Evolutionary conservation across 306 rosid species (phyloP).

Genomic region (Senna siamea): DNA sequence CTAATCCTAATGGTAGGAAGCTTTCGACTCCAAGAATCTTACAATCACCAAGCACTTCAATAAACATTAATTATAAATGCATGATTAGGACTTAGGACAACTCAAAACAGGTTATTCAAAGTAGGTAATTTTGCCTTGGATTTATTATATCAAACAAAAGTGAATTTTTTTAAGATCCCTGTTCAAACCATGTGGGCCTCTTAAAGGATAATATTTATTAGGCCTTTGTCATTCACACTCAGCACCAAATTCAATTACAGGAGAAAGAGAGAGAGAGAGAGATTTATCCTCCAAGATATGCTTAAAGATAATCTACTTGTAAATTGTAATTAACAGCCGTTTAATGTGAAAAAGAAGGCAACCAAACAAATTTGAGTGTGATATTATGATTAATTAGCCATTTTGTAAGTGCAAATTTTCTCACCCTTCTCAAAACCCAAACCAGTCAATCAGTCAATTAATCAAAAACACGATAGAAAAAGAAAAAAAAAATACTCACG

Average conservation of each 20-base stretch:
- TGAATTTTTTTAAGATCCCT: not conserved
- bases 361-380: conserved; percentile 7
- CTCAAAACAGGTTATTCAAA: conserved; percentile 11
- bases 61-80: not conserved
- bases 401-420: not conserved
- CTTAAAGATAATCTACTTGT: conserved; percentile 11
- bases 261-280: not conserved
- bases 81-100: conserved; percentile 29
- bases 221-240: not conserved
- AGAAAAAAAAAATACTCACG: conserved; percentile 1
- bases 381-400: not conserved
- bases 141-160: conserved; percentile 2
- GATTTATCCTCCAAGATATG: not conserved
- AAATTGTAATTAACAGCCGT: not conserved
- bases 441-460: conserved; percentile 11
- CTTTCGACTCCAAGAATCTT: not conserved
- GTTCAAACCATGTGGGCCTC: conserved; percentile 4
- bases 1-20: not conserved
- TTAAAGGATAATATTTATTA: not conserved
- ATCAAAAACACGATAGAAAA: conserved; percentile 1
- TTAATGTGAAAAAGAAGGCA: conserved; percentile 16
- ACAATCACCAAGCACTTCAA: not conserved
- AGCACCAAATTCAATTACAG: not conserved
- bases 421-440: not conserved
- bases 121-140: conserved; percentile 20